Percentiles rank a stretch among this genome's conserved stretches.
Conservation (phyloP, 108 stramenopile genomes). For the Pseudonitzschia pungens region DNA sequence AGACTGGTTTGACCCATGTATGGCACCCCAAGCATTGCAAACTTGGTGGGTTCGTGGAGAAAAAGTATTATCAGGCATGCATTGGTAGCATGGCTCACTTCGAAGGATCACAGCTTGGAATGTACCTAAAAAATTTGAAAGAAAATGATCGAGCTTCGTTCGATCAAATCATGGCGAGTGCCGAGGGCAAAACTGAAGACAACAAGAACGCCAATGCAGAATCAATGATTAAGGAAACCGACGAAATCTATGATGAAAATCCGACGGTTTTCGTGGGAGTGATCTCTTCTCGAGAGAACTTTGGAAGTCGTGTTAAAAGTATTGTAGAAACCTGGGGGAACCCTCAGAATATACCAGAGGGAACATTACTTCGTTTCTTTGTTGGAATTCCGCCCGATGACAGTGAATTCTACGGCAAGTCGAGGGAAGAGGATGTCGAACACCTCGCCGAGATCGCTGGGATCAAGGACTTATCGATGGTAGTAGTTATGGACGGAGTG, state of each 20-base stretch:
- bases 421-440: slow-evolving; percentile 18
- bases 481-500: slow-evolving; percentile 28
- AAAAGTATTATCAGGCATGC: slow-evolving; percentile 16
- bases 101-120: slow-evolving; percentile 32
- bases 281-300: slow-evolving; percentile 22
- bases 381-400: slow-evolving; percentile 17
- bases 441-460: slow-evolving; percentile 23
- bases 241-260: slow-evolving; percentile 2
- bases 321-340: slow-evolving; percentile 30
- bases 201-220: slow-evolving; percentile 10
- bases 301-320: slow-evolving; percentile 15
- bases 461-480: slow-evolving; percentile 19
- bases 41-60: slow-evolving; percentile 13
- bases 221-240: not conserved
- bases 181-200: slow-evolving; percentile 1
- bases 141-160: slow-evolving; percentile 8
- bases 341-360: slow-evolving; percentile 1
- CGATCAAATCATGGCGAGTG: slow-evolving; percentile 12
- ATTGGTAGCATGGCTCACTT: slow-evolving; percentile 22
- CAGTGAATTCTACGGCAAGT: slow-evolving; percentile 13
- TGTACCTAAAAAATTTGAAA: slow-evolving; percentile 19
- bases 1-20: slow-evolving; percentile 22
- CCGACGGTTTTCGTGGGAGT: slow-evolving; percentile 23
- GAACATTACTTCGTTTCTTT: slow-evolving; percentile 20
- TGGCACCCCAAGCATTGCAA: slow-evolving; percentile 19